Conservation (phyloP, 169 alveolate genomes). For the Eimeria necatrix region DNA sequence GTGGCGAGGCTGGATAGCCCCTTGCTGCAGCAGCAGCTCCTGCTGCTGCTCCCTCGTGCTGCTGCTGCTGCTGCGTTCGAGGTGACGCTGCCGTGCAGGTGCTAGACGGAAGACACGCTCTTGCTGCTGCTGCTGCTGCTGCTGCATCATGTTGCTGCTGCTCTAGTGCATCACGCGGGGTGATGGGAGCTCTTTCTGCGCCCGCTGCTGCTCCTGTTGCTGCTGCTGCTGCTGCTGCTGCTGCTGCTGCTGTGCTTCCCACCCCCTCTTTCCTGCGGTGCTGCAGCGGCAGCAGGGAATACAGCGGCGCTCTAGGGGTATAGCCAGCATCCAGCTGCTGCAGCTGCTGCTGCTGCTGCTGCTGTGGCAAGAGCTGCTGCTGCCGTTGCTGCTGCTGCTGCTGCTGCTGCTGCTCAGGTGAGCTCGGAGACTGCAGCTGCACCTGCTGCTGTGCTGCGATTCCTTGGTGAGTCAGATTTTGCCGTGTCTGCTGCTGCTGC, state of each 20-base stretch:
- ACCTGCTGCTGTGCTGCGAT: not conserved
- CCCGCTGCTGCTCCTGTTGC: not conserved
- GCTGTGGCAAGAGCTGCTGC: not conserved
- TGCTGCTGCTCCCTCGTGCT: conserved; percentile 21
- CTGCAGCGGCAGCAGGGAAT: conserved; percentile 65
- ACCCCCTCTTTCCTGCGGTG: not conserved
- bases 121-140: conserved; percentile 54
- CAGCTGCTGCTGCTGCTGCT: conserved; percentile 44
- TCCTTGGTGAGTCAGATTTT: too few species aligned
- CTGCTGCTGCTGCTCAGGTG: conserved; percentile 13
- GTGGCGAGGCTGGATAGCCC: conserved; percentile 16
- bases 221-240: conserved; percentile 47
- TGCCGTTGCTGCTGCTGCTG: conserved; percentile 42
- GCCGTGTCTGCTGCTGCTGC: conserved; percentile 23
- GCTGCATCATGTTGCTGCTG: conserved; percentile 35
- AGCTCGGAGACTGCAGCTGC: not conserved
- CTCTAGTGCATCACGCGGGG: conserved; percentile 10
- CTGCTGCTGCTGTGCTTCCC: conserved; percentile 37
- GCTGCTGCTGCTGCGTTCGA: conserved; percentile 44
- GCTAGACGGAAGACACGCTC: conserved; percentile 38
- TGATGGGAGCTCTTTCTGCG: not conserved
- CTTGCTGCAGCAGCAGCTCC: conserved; percentile 36
- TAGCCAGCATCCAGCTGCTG: conserved; percentile 22
- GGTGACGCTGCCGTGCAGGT: conserved; percentile 8
- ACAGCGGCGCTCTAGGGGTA: conserved; percentile 50